Evolutionary conservation across 768 basidiomycete genomes (phyloP), one percentile per base, ranked within the genome.

Genomic region (Suillus alpinus): DNA sequence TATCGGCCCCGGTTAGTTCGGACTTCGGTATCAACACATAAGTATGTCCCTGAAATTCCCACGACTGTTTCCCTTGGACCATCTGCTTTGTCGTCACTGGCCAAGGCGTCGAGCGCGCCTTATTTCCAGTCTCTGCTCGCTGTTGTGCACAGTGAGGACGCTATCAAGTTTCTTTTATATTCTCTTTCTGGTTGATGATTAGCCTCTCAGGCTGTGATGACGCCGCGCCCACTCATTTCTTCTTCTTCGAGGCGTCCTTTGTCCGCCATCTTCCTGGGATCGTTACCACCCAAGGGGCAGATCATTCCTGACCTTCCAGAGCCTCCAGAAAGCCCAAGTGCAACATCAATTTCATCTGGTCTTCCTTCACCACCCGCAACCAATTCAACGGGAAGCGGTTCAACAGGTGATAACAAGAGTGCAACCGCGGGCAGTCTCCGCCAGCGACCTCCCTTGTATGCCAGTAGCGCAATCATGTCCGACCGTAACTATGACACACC

Each of bases 341-440:
- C 80, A 37, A 71, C 79, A 60, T 80, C 85, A 4, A 71, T 68
- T 63, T 76, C 79, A 59, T 90, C 89, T 6, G 91, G 91, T 6
- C 71, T 93, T 6, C 91, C 92, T 1, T 92, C 90, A 26, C 92
- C 92, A 0, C 92, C 92, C 46, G 91, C 89, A 31, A 91, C 92
- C 20, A 92, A 92, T 69, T 92, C 91, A 12, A 92, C 90, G 1
- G 90, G 88, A 37, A 91, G 89, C 71, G 88, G 89, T 40, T 90
- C 89, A 66, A 86, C 84, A 4, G 87, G 86, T 46, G 86, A 86
- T 73, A 81, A 81, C 50, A 77, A 73, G 56, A 81, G 78, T 62
- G 75, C 72, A 6, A 71, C 71, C 61, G 72, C 74, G 56, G 79
- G 78, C 62, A 78, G 77, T 66, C 60, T 77, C 62, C 76, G 79